phyloP scores from a whole-genome alignment of 495 filamentous ascomycete genomes.

The Xylaria flabelliformis region DNA sequence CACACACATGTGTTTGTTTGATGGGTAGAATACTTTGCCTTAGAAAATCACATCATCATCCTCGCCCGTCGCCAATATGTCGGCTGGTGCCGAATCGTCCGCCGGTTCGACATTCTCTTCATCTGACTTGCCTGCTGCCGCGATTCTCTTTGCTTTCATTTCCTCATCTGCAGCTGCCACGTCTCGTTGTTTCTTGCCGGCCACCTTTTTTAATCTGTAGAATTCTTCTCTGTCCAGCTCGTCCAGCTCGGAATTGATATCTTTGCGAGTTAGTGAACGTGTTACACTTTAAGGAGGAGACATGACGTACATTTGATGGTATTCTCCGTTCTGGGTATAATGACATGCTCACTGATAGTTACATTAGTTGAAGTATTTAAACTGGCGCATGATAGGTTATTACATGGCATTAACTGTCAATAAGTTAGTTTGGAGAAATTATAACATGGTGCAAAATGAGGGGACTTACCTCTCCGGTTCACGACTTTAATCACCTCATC shows the following conservation, averaged over 20 bases:
- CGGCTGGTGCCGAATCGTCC: constrained; percentile 56
- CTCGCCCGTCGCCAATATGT: constrained; percentile 83
- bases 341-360: constrained; percentile 79
- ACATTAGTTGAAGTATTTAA: constrained; percentile 31
- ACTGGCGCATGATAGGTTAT: constrained; percentile 41
- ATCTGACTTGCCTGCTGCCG: constrained; percentile 34
- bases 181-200: constrained; percentile 92
- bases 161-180: constrained; percentile 75
- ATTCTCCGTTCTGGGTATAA: constrained; percentile 97
- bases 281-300: neutral
- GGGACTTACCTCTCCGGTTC: constrained; percentile 79
- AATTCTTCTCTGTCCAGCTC: constrained; percentile 99
- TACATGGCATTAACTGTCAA: constrained; percentile 89
- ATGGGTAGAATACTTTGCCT: neutral
- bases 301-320: constrained; percentile 86
- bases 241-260: constrained; percentile 98
- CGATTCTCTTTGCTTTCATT: constrained; percentile 61
- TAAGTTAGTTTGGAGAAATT: constrained; percentile 43
- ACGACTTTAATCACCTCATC: constrained; percentile 99
- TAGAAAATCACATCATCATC: constrained; percentile 97
- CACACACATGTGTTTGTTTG: neutral
- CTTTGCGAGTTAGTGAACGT: constrained; percentile 43
- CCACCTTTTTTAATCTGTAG: constrained; percentile 97
- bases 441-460: neutral
- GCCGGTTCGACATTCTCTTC: constrained; percentile 52